A percentile compares a stretch with the other conserved stretches of the same genome.
Evolutionary conservation across 495 filamentous ascomycete genomes (phyloP).

Genomic region (Neurospora africana): DNA sequence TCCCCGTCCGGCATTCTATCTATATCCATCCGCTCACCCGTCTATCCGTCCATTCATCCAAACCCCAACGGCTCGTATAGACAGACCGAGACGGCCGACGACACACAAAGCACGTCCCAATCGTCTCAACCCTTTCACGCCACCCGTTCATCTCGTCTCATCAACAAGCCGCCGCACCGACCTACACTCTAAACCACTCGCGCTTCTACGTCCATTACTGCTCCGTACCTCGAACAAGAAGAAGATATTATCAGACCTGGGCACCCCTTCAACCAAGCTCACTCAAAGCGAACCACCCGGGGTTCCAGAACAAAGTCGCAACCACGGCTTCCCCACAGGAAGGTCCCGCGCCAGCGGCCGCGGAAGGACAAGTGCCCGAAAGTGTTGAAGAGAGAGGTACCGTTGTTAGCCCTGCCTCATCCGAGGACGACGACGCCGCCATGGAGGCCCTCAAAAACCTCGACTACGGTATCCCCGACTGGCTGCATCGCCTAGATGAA

Average conservation of each 20-base stretch:
- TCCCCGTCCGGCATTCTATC: background rate
- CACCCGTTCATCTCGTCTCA: background rate
- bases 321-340: background rate
- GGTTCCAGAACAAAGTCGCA: background rate
- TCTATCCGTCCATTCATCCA: background rate
- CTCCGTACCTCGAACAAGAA: background rate
- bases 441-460: constrained; percentile 58
- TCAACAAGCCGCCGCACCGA: background rate
- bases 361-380: background rate
- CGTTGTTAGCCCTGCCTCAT: background rate
- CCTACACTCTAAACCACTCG: background rate
- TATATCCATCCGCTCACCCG: background rate
- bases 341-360: background rate
- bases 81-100: background rate
- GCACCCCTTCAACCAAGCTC: background rate
- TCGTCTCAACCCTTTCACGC: background rate
- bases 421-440: constrained; percentile 27
- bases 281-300: background rate
- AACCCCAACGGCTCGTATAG: background rate
- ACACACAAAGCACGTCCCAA: background rate
- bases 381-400: background rate
- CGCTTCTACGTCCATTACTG: background rate
- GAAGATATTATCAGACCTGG: background rate
- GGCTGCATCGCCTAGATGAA: constrained; percentile 58
- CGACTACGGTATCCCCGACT: constrained; percentile 52